Conservation (phyloP, 2,329 filamentous ascomycete genomes). For the Dactylellina parvicollis region DNA sequence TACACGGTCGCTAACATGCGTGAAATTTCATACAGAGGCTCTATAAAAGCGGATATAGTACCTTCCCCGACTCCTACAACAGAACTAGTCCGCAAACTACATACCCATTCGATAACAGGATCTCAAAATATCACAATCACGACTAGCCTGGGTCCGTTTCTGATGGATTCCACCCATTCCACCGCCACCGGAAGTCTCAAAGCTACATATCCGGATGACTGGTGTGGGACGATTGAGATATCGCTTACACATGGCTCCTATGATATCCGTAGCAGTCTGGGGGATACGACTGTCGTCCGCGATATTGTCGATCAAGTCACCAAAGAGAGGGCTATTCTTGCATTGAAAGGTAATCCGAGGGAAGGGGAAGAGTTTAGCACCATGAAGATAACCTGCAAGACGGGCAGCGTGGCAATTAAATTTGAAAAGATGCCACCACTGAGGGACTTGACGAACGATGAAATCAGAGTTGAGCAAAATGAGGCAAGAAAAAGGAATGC, state of each 20-base stretch:
- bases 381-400: constrained; percentile 33
- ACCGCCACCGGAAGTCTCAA: constrained; percentile 37
- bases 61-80: constrained; percentile 34
- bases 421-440: constrained; percentile 42
- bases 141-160: constrained; percentile 38
- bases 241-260: constrained; percentile 23
- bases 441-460: constrained; percentile 28
- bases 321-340: constrained; percentile 21
- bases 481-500: constrained; percentile 9
- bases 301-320: constrained; percentile 32
- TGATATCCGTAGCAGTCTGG: constrained; percentile 21
- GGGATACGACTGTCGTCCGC: constrained; percentile 23
- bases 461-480: constrained; percentile 25
- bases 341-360: constrained; percentile 42
- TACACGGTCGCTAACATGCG: background rate
- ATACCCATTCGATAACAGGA: constrained; percentile 23
- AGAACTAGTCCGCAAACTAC: constrained; percentile 28
- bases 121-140: constrained; percentile 17
- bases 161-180: constrained; percentile 36
- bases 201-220: constrained; percentile 34
- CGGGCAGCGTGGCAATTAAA: constrained; percentile 17
- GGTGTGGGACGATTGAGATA: constrained; percentile 46
- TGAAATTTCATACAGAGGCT: constrained; percentile 17
- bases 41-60: constrained; percentile 27
- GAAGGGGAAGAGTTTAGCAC: constrained; percentile 49